A percentile compares a stretch with the other conserved stretches of the same genome.
Conservation (phyloP, 2,329 filamentous ascomycete species). For the Drechslerella coelobrocha region DNA sequence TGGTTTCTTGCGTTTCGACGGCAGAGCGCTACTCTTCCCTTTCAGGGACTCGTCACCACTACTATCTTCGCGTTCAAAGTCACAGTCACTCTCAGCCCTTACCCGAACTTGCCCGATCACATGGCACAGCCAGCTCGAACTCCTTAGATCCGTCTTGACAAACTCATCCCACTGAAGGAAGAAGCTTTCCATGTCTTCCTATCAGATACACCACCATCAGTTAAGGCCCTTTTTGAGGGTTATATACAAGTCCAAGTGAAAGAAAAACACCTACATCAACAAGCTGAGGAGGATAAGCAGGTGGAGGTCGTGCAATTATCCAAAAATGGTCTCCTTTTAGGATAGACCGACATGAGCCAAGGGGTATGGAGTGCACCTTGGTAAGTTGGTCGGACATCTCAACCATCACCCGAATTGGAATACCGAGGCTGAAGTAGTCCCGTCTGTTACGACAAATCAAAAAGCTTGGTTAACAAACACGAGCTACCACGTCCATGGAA, state of each 20-base stretch:
- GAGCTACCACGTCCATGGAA: not conserved
- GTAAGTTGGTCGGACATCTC: conserved; percentile 43
- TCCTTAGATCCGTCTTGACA: conserved; percentile 44
- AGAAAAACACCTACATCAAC: conserved; percentile 31
- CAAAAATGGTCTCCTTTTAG: conserved; percentile 48
- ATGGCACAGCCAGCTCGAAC: conserved; percentile 45
- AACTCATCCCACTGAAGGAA: conserved; percentile 50
- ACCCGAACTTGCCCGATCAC: conserved; percentile 48
- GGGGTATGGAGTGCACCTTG: conserved; percentile 43
- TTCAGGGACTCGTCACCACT: conserved; percentile 25
- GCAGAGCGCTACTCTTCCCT: conserved; percentile 33
- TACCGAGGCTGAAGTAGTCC: conserved; percentile 48
- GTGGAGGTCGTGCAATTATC: conserved; percentile 46
- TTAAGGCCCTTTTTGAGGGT: not conserved
- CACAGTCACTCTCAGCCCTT: conserved; percentile 39
- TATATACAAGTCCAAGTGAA: not conserved
- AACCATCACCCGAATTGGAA: conserved; percentile 43
- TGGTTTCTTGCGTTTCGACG: conserved; percentile 32
- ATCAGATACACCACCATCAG: conserved; percentile 5
- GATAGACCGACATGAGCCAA: conserved; percentile 35
- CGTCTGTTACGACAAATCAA: conserved; percentile 12
- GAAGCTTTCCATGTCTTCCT: conserved; percentile 51
- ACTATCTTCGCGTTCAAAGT: conserved; percentile 29
- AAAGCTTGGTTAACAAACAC: not conserved
- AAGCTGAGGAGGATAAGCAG: conserved; percentile 47